Conservation (phyloP, 495 filamentous ascomycete genomes). For the Aspergillus nidulans region DNA sequence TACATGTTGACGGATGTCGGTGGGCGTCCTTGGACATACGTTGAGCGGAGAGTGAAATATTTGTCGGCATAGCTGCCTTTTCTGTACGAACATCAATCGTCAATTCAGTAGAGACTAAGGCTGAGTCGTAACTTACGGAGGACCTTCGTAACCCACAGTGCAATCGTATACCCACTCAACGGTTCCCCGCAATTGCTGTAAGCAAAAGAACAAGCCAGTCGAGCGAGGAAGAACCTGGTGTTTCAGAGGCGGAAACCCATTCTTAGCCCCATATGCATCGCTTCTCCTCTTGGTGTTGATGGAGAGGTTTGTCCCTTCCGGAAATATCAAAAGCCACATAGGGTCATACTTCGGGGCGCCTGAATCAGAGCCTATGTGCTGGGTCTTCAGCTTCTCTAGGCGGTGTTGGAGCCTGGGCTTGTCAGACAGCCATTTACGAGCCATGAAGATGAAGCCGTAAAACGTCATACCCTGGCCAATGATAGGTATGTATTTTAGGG, state of each 20-base stretch:
- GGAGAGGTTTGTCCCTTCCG: slow-evolving; percentile 64
- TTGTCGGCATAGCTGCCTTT: slow-evolving; percentile 60
- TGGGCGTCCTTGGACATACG: slow-evolving; percentile 60
- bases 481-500: slow-evolving; percentile 60
- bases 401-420: slow-evolving; percentile 57
- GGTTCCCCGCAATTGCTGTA: slow-evolving; percentile 55
- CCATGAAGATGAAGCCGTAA: slow-evolving; percentile 67
- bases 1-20: slow-evolving; percentile 69
- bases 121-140: slow-evolving; percentile 48
- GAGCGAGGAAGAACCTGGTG: slow-evolving; percentile 59
- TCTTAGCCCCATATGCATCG: slow-evolving; percentile 53
- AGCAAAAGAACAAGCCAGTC: slow-evolving; percentile 60
- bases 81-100: slow-evolving; percentile 26
- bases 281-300: slow-evolving; percentile 53
- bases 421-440: slow-evolving; percentile 62
- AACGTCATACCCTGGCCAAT: slow-evolving; percentile 65
- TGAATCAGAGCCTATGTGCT: slow-evolving; percentile 47
- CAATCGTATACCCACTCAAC: slow-evolving; percentile 67
- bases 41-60: slow-evolving; percentile 60
- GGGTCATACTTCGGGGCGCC: slow-evolving; percentile 51
- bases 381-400: slow-evolving; percentile 53
- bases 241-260: slow-evolving; percentile 44
- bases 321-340: slow-evolving; percentile 70
- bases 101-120: not conserved
- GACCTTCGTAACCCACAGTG: slow-evolving; percentile 64